Base-by-base conservation (phyloP, 768 basidiomycete genomes). In the Psilocybe sp. region DNA sequence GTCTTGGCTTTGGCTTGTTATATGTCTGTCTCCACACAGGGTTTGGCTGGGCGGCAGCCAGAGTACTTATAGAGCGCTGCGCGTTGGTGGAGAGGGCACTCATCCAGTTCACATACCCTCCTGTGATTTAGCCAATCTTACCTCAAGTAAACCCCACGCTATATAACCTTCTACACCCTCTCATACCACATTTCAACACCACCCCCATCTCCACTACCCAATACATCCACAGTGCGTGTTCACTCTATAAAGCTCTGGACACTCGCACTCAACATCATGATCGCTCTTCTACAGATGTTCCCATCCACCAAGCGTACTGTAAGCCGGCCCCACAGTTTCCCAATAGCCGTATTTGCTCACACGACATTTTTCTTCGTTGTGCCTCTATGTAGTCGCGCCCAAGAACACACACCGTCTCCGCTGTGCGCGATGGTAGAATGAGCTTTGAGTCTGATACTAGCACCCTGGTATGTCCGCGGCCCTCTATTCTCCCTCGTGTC, bases 391-490 rank as follows among this genome's bases (percentile, higher is more conserved):
- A 54, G 53, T 53, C 51, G 47, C 54, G 50, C 44, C 53, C 57
- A 41, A 49, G 46, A 39, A 54, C 50, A 46, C 41, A 47, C 4
- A 49, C 19, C 41, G 23, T 55, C 8, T 43, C 62, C 44, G 56
- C 64, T 34, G 41, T 64, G 50, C 49, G 60, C 54, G 57, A 62
- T 58, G 49, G 65, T 42, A 39, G 66, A 28, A 55, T 56, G 55
- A 64, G 62, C 53, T 60, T 60, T 47, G 55, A 53, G 53, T 60
- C 61, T 31, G 58, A 60, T 38, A 53, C 51, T 32, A 61, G 62
- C 51, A 64, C 62, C 39, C 44, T 64, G 47, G 62, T 64, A 44
- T 10, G 58, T 53, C 7, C 6, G 20, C 32, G 40, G 39, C 19
- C 18, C 16, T 16, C 16, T 34, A n/a, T n/a, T 46, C 12, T 28